phyloP scores from a whole-genome alignment of 495 filamentous ascomycete species.

The Clohesyomyces aquaticus region DNA sequence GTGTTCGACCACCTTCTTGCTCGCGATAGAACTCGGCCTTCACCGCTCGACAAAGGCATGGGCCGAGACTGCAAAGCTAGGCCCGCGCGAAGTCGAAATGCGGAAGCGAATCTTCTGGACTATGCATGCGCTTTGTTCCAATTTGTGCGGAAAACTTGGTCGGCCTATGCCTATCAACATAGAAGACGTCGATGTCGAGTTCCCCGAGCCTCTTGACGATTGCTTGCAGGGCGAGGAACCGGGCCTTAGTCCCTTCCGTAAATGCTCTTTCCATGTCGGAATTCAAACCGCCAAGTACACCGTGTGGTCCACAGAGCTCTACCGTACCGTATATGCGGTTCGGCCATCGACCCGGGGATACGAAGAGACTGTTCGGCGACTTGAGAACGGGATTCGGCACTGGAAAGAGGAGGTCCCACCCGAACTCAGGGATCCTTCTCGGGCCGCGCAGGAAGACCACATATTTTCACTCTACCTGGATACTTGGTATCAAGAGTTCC shows the following conservation, averaged over 20 bases:
- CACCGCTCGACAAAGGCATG: conserved; percentile 71
- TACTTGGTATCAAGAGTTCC: conserved; percentile 53
- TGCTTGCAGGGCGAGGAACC: conserved; percentile 60
- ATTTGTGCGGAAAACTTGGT: conserved; percentile 72
- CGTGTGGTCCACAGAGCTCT: conserved; percentile 70
- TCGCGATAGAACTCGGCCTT: conserved; percentile 72
- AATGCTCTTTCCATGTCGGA: conserved; percentile 67
- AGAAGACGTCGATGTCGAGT: conserved; percentile 75
- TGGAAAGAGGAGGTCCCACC: conserved; percentile 63
- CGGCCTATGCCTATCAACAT: conserved; percentile 71
- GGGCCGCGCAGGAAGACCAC: conserved; percentile 56
- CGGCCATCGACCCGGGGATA: conserved; percentile 63
- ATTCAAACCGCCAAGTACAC: conserved; percentile 63
- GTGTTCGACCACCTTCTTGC: conserved; percentile 60
- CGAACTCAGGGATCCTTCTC: conserved; percentile 51
- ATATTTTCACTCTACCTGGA: conserved; percentile 55
- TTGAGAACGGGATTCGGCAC: conserved; percentile 63
- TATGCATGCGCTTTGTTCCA: conserved; percentile 63
- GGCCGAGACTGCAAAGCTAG: conserved; percentile 54
- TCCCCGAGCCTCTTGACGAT: conserved; percentile 70
- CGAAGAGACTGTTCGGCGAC: conserved; percentile 59
- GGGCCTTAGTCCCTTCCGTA: conserved; percentile 52
- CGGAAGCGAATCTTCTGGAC: conserved; percentile 79
- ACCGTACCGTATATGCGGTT: conserved; percentile 69
- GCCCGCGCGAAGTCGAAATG: conserved; percentile 67